A percentile compares a stretch with the other conserved stretches of the same genome.
These are phyloP conservation scores for Lumnitzera racemosa DNA, from an alignment of 345 rosid species.

Conservation along the genomic window DNA sequence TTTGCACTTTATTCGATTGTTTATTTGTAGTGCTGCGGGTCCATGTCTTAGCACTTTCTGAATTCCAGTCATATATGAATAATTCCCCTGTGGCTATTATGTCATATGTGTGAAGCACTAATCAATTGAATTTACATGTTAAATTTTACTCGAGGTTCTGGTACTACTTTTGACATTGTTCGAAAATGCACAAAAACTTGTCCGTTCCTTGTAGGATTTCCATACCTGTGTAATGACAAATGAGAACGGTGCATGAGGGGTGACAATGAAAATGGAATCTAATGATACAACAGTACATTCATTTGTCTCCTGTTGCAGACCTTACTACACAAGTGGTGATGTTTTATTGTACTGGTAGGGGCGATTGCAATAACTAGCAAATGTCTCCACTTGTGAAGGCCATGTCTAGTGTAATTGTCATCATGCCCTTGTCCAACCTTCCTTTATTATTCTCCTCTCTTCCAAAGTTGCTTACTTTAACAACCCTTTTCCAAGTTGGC, in stretches of 20 bases:
- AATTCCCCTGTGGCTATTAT: neutral
- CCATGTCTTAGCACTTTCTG: constrained; percentile 10
- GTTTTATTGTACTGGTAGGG: constrained; percentile 6
- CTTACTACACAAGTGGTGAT: constrained; percentile 3
- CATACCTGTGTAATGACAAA: neutral
- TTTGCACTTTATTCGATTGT: neutral
- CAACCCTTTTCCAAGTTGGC: too few species aligned
- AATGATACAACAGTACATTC: neutral
- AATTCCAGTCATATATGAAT: neutral
- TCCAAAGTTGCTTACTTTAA: too few species aligned
- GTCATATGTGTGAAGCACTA: neutral
- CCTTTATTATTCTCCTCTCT: too few species aligned
- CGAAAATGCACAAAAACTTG: too few species aligned
- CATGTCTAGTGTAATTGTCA: constrained; percentile 15
- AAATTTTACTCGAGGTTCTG: too few species aligned
- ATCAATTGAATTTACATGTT: too few species aligned
- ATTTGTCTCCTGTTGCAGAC: constrained; percentile 6
- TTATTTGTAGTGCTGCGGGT: constrained; percentile 5
- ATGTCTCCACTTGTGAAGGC: constrained; percentile 9
- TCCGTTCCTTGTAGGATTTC: neutral
- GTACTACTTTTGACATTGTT: too few species aligned
- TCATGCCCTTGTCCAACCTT: constrained; percentile 2
- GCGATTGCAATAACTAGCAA: constrained; percentile 2
- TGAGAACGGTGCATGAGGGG: neutral
- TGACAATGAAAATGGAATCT: constrained; percentile 1